phyloP scores from a whole-genome alignment of 2,329 filamentous ascomycete species.

The Pseudopyricularia javanii region DNA sequence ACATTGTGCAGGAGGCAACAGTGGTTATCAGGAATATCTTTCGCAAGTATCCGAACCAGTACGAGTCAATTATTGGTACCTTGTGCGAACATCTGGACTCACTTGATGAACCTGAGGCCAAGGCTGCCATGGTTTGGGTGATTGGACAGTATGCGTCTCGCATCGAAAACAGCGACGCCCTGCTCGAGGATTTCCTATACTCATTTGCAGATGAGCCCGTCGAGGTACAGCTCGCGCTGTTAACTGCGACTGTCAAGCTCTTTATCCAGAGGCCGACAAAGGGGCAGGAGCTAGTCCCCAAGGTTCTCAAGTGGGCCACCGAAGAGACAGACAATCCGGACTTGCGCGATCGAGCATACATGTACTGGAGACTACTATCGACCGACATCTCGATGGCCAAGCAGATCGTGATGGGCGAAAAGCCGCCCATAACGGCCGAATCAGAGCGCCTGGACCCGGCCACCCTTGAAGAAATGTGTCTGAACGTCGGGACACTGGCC shows the following conservation, averaged over 20 bases:
- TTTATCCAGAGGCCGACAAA: conserved; percentile 96
- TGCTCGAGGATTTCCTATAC: conserved; percentile 90
- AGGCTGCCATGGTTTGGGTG: conserved; percentile 98
- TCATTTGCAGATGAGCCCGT: conserved; percentile 90
- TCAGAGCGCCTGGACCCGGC: conserved; percentile 83
- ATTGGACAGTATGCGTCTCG: conserved; percentile 96
- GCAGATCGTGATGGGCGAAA: conserved; percentile 90
- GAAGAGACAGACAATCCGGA: conserved; percentile 99
- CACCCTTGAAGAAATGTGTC: conserved; percentile 92
- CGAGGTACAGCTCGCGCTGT: conserved; percentile 85
- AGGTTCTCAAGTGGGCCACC: conserved; percentile 95
- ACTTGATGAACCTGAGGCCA: conserved; percentile 92
- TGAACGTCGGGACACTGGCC: conserved; percentile 89
- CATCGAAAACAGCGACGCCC: conserved; percentile 89
- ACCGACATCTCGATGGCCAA: conserved; percentile 82
- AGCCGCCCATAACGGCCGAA: conserved; percentile 91
- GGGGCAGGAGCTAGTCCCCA: conserved; percentile 83
- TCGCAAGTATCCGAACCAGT: conserved; percentile 97
- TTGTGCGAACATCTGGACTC: conserved; percentile 95
- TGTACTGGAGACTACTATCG: conserved; percentile 97
- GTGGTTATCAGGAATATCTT: conserved; percentile 99
- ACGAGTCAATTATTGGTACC: conserved; percentile 93
- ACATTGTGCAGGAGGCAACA: conserved; percentile 97
- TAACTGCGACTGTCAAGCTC: conserved; percentile 93
- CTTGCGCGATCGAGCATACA: conserved; percentile 88